Percentiles rank a stretch among this genome's conserved stretches.
Conservation (phyloP, 2,329 filamentous ascomycete genomes). For the Botrytis galanthina region DNA sequence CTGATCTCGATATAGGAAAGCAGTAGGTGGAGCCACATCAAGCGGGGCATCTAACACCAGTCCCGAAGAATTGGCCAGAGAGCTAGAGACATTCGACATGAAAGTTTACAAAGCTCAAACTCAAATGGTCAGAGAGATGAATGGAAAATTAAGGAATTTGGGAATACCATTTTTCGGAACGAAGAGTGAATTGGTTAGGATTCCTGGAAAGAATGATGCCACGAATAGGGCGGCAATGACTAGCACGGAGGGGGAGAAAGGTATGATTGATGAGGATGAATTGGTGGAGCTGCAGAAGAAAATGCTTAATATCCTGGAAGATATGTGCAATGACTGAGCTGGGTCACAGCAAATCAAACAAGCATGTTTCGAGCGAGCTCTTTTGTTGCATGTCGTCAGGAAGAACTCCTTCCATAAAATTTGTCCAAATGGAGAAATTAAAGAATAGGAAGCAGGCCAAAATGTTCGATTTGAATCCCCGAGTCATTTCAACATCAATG, state of each 20-base stretch:
- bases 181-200: conserved; percentile 43
- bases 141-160: conserved; percentile 52
- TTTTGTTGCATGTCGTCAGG: conserved; percentile 23
- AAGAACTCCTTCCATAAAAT: conserved; percentile 19
- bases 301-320: conserved; percentile 51
- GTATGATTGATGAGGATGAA: conserved; percentile 42
- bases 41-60: conserved; percentile 32
- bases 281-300: conserved; percentile 45
- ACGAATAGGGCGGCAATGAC: conserved; percentile 15
- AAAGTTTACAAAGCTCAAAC: conserved; percentile 61
- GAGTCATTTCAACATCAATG: conserved; percentile 5
- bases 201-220: conserved; percentile 34
- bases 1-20: conserved; percentile 39
- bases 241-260: conserved; percentile 28
- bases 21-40: conserved; percentile 45
- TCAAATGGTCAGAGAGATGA: conserved; percentile 59
- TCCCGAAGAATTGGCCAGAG: conserved; percentile 48
- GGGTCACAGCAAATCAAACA: background rate
- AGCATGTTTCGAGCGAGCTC: conserved; percentile 4
- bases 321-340: conserved; percentile 44
- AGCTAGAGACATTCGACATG: conserved; percentile 56
- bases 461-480: background rate
- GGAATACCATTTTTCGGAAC: conserved; percentile 62
- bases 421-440: conserved; percentile 15
- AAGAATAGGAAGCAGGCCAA: background rate